phyloP scores from a whole-genome alignment of 352 stramenopile genomes.

The Phytophthora lateralis region DNA sequence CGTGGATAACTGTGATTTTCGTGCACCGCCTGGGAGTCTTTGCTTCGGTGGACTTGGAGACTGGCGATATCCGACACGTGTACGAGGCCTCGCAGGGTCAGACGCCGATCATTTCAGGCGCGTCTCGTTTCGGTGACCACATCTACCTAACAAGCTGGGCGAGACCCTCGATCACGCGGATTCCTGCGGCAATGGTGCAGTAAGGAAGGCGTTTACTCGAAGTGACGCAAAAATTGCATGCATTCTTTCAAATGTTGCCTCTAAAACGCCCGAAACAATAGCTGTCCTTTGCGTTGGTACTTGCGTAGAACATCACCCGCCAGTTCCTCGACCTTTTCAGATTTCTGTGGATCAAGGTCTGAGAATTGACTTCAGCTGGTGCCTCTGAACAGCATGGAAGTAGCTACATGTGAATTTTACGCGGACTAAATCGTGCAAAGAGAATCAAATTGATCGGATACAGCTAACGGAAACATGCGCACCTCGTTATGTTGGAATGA shows the following conservation, averaged over 20 bases:
- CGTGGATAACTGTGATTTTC: slow-evolving; percentile 38
- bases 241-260: not conserved
- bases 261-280: slow-evolving; percentile 14
- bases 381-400: too few species aligned
- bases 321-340: slow-evolving; percentile 15
- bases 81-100: slow-evolving; percentile 52
- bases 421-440: too few species aligned
- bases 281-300: slow-evolving; percentile 16
- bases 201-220: slow-evolving; percentile 9
- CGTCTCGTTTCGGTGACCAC: slow-evolving; percentile 48
- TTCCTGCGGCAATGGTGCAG: slow-evolving; percentile 44
- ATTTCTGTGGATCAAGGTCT: slow-evolving; percentile 9
- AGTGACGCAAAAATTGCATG: not conserved
- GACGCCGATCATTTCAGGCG: slow-evolving; percentile 47
- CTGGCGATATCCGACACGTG: slow-evolving; percentile 47
- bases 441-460: too few species aligned
- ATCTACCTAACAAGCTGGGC: slow-evolving; percentile 64
- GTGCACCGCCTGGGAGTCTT: slow-evolving; percentile 48
- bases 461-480: too few species aligned
- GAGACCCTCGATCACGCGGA: slow-evolving; percentile 46
- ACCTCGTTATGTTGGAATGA: too few species aligned
- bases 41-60: slow-evolving; percentile 48
- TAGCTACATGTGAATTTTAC: too few species aligned
- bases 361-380: too few species aligned
- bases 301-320: slow-evolving; percentile 10